Evolutionary conservation across 441 rosid genomes (phyloP), one percentile per base, ranked within the genome.

Genomic region (Euphorbia schlechtendalii): DNA sequence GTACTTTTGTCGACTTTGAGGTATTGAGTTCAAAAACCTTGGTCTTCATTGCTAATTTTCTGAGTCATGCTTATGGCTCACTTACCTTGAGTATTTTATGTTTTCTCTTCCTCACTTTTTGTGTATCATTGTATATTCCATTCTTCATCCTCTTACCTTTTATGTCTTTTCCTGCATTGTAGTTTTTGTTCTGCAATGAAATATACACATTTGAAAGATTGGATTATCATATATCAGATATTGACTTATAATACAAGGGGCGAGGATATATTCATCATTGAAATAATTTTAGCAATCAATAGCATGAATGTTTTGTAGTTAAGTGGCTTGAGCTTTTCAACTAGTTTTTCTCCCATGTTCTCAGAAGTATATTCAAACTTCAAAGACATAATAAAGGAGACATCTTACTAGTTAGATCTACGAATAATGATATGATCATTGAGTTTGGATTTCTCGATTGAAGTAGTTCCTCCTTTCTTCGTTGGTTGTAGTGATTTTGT

Each of bases 1-100:
- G 78, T 40, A 75, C 99, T 63, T 27, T 70, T 54, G 93, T 90
- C 58, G 97, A 95, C 76, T 92, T 95, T 83, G 95, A 95, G 98
- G 99, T 95, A 85, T 56, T 69, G 49, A 59, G 58, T 43, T 61
- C 56, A 21, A 53, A 27, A 66, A 40, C 38, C 12, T 20, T 36
- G 12, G 36, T n/a, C 25, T 15, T 53, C 55, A 10, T 36, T 43
- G 12, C 20, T 14, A 24, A 53, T 63, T 38, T 45, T n/a, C 34
- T 52, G 20, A 28, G 45, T 48, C 27, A 40, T 15, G 6, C 9
- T 51, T 34, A 24, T 40, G 46, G 52, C 32, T 40, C 9, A 38
- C 49, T 63, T 18, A 38, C 10, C n/a, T 64, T 38, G 8, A 34
- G 27, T 11, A 40, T 36, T 5, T 14, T 21, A 11, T 53, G 4